These are phyloP conservation scores for Fusarium sp. DNA, from an alignment of 2,329 filamentous ascomycete species.

Conservation along the genomic window DNA sequence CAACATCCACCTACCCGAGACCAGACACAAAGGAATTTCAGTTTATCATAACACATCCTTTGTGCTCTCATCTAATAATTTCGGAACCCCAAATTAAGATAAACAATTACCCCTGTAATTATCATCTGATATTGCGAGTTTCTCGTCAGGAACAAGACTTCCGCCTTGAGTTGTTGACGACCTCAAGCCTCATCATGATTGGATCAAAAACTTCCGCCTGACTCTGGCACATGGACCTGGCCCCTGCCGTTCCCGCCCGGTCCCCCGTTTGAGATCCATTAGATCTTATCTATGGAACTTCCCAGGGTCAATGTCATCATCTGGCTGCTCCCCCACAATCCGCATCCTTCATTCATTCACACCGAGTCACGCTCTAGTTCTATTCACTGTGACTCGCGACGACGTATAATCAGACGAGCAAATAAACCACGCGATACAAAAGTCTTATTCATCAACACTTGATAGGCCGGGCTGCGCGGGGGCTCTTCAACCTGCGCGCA, in stretches of 20 bases:
- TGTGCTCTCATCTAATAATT: neutral
- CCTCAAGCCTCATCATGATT: constrained; percentile 2
- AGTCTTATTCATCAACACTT: neutral
- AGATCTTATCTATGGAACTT: constrained; percentile 29
- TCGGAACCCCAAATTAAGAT: neutral
- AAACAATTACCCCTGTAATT: neutral
- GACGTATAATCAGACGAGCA: constrained; percentile 10
- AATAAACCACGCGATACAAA: constrained; percentile 21
- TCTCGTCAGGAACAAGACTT: neutral
- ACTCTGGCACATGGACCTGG: constrained; percentile 37
- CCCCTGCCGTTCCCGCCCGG: constrained; percentile 12
- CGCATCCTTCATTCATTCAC: constrained; percentile 8
- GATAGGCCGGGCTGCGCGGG: constrained; percentile 1
- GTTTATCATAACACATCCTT: constrained; percentile 7
- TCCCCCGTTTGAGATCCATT: constrained; percentile 17
- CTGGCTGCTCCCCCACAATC: constrained; percentile 18
- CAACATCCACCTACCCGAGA: neutral
- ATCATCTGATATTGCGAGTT: neutral
- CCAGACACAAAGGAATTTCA: neutral
- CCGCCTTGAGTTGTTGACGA: neutral
- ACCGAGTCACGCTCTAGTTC: constrained; percentile 7
- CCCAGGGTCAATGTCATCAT: constrained; percentile 26
- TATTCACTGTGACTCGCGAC: constrained; percentile 10
- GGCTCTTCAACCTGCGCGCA: neutral
- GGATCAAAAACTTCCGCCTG: constrained; percentile 29